Conservation (phyloP, 768 basidiomycete genomes). For the Kwoniella dejecticola region DNA sequence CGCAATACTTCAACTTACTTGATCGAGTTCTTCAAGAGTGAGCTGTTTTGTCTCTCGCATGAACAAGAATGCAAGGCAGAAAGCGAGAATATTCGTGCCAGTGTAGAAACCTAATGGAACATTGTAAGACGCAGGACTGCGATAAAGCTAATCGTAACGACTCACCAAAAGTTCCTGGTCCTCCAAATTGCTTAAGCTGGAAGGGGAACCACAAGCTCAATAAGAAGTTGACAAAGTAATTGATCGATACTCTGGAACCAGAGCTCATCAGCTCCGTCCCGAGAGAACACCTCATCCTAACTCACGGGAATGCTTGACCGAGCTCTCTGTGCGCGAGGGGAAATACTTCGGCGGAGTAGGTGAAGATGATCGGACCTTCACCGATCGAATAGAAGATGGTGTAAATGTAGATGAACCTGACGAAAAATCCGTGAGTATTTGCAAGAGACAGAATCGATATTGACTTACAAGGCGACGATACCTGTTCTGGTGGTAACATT, state of each 20-base stretch:
- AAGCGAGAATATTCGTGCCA: slow-evolving; percentile 49
- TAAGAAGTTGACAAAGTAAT: slow-evolving; percentile 43
- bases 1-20: slow-evolving; percentile 14
- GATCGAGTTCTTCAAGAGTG: slow-evolving; percentile 39
- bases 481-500: slow-evolving; percentile 56
- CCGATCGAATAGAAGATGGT: slow-evolving; percentile 47
- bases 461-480: slow-evolving; percentile 51
- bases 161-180: slow-evolving; percentile 72
- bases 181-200: slow-evolving; percentile 63
- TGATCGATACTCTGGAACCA: slow-evolving; percentile 22
- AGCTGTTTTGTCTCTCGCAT: slow-evolving; percentile 18
- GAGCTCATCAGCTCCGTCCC: slow-evolving; percentile 45
- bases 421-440: neutral
- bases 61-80: slow-evolving; percentile 35
- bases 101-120: slow-evolving; percentile 42
- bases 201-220: slow-evolving; percentile 59
- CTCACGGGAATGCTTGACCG: slow-evolving; percentile 63
- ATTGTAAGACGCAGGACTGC: neutral
- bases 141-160: slow-evolving; percentile 58
- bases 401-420: slow-evolving; percentile 48
- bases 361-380: slow-evolving; percentile 82
- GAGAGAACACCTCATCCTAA: slow-evolving; percentile 36
- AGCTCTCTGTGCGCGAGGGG: slow-evolving; percentile 78
- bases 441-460: too few species aligned
- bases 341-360: slow-evolving; percentile 88